phyloP scores from a whole-genome alignment of 116 monocot genomes.

The Trichopus zeylanicus region DNA sequence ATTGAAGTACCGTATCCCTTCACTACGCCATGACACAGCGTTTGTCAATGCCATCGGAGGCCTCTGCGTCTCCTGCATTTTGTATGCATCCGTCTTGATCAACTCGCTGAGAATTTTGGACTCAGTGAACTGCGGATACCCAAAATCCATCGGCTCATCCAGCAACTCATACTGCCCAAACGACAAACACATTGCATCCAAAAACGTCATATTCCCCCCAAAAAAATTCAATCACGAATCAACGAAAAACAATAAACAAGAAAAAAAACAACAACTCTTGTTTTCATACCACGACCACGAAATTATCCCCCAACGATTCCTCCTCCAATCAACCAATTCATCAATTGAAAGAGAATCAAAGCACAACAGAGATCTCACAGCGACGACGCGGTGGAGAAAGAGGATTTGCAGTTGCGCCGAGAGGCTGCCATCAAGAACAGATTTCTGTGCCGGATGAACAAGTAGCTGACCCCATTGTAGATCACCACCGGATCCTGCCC shows the following conservation, averaged over 20 bases:
- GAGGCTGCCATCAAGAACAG: conserved; percentile 86
- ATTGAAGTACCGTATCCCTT: conserved; percentile 91
- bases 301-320: conserved; percentile 95
- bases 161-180: conserved; percentile 80
- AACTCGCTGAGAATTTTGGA: conserved; percentile 98
- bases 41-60: conserved; percentile 99
- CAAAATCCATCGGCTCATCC: conserved; percentile 99
- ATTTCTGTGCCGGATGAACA: conserved; percentile 97
- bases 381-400: conserved; percentile 81
- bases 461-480: conserved; percentile 90
- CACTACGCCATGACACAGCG: conserved; percentile 98
- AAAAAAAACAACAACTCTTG: neutral
- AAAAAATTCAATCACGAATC: too few species aligned
- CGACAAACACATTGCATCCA: neutral
- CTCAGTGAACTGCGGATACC: conserved; percentile 96
- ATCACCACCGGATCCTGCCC: conserved; percentile 80
- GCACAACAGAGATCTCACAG: conserved; percentile 24
- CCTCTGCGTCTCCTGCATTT: conserved; percentile 92
- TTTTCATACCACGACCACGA: conserved; percentile 93
- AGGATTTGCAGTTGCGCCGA: conserved; percentile 93
- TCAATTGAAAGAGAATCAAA: neutral
- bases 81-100: conserved; percentile 97
- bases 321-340: conserved; percentile 40
- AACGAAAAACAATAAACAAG: too few species aligned
- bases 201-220: too few species aligned